Conservation (phyloP, 1,139 yeast genomes). For the Neolecta irregularis region DNA sequence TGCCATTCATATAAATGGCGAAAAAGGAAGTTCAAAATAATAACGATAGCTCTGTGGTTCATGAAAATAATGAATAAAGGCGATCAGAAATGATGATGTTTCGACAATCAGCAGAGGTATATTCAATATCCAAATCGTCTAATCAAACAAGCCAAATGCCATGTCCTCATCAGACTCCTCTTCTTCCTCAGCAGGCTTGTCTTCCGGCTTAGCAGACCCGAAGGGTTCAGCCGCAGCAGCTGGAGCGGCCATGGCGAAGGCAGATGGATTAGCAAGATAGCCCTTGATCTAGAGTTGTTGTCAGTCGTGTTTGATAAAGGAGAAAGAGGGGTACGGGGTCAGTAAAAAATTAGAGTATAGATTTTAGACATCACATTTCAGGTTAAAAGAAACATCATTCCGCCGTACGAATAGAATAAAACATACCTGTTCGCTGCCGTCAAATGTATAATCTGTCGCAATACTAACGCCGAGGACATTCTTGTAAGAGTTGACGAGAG, state of each 20-base stretch:
- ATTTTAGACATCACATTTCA: slow-evolving; percentile 2
- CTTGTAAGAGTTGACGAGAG: slow-evolving; percentile 98
- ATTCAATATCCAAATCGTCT: slow-evolving; percentile 26
- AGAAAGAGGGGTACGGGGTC: no score
- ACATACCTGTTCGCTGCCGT: slow-evolving; percentile 76
- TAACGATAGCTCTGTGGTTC: no score
- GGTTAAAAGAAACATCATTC: slow-evolving; percentile 4
- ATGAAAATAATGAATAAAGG: no score
- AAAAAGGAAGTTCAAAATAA: no score
- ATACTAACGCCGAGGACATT: slow-evolving; percentile 91
- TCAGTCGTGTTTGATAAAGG: no score
- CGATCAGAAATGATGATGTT: no score
- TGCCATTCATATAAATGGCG: no score
- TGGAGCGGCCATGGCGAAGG: slow-evolving; percentile 96
- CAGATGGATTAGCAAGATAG: slow-evolving; percentile 99
- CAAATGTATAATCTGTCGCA: slow-evolving; percentile 98
- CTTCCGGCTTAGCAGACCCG: slow-evolving; percentile 49
- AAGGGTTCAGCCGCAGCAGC: slow-evolving; percentile 58
- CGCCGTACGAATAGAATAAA: not conserved
- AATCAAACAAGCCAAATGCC: slow-evolving; percentile 99
- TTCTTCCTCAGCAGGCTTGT: slow-evolving; percentile 55
- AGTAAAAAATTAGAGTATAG: slow-evolving; percentile 10
- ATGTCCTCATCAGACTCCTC: slow-evolving; percentile 61
- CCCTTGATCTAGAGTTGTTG: slow-evolving; percentile 47
- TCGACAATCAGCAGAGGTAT: no score